Conservation (phyloP, 805 yeast genomes). For the Brettanomyces bruxellensis region DNA sequence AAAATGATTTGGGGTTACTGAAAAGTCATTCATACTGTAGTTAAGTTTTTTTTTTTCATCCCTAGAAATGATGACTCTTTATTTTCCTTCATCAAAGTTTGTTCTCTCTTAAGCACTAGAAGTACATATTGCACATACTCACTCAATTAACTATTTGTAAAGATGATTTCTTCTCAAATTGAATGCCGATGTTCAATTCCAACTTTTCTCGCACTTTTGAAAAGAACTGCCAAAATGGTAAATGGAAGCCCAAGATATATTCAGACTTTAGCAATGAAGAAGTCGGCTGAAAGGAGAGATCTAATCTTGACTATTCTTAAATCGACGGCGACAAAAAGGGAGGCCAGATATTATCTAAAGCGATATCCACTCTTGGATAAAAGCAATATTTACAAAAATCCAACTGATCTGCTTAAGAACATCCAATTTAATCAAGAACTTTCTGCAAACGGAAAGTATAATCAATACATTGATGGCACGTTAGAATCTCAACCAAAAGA, state of each 20-base stretch:
- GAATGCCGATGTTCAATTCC: too few species aligned
- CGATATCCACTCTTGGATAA: constrained; percentile 48
- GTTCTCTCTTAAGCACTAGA: too few species aligned
- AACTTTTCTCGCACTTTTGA: too few species aligned
- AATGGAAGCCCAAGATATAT: neutral
- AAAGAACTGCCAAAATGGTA: neutral
- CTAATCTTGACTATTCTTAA: constrained; percentile 76
- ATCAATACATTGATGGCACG: constrained; percentile 23
- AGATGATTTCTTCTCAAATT: too few species aligned
- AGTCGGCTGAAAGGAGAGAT: constrained; percentile 48
- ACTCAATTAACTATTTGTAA: too few species aligned
- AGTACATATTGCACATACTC: too few species aligned
- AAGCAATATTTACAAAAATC: constrained; percentile 23
- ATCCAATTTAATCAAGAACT: neutral
- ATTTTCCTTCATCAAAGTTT: too few species aligned
- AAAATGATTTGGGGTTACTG: neutral
- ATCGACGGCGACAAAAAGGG: constrained; percentile 90
- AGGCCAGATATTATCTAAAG: constrained; percentile 70
- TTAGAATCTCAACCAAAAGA: constrained; percentile 13
- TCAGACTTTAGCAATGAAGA: constrained; percentile 4
- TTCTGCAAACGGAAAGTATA: constrained; percentile 17
- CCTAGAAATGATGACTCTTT: too few species aligned
- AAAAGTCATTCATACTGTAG: neutral
- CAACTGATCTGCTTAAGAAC: constrained; percentile 7
- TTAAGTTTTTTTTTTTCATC: too few species aligned